These are phyloP conservation scores for Arachnomyces sp. DNA, from an alignment of 2,329 filamentous ascomycete species.

Conservation along the genomic window DNA sequence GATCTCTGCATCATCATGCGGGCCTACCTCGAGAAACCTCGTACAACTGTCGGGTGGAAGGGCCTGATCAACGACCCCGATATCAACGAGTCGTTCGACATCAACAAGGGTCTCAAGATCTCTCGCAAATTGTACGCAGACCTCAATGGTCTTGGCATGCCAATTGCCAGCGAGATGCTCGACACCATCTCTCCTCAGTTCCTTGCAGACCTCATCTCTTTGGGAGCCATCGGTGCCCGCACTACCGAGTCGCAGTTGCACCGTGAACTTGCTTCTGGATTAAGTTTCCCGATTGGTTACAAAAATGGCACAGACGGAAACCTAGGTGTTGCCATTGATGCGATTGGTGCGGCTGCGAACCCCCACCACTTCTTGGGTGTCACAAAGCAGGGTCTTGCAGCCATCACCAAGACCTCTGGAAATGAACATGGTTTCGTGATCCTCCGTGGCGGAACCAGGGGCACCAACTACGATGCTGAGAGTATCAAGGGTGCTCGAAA, in stretches of 20 bases:
- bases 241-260: slow-evolving; percentile 97
- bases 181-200: slow-evolving; percentile 98
- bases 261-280: slow-evolving; percentile 85
- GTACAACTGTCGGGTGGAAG: slow-evolving; percentile 98
- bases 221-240: slow-evolving; percentile 89
- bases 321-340: slow-evolving; percentile 85
- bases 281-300: slow-evolving; percentile 97
- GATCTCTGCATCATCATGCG: slow-evolving; percentile 95
- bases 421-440: slow-evolving; percentile 99
- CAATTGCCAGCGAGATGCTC: slow-evolving; percentile 95
- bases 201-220: slow-evolving; percentile 88
- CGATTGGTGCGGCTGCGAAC: slow-evolving; percentile 63
- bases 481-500: slow-evolving; percentile 73
- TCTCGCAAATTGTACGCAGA: slow-evolving; percentile 92
- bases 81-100: slow-evolving; percentile 93
- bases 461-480: slow-evolving; percentile 86
- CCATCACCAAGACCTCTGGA: slow-evolving; percentile 84
- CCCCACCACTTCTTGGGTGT: slow-evolving; percentile 95
- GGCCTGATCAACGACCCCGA: slow-evolving; percentile 98
- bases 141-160: slow-evolving; percentile 77
- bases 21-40: slow-evolving; percentile 96
- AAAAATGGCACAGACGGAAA: slow-evolving; percentile 98
- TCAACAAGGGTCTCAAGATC: slow-evolving; percentile 94
- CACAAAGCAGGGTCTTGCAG: slow-evolving; percentile 91
- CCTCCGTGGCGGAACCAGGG: slow-evolving; percentile 79